A percentile compares a stretch with the other conserved stretches of the same genome.
Conservation (phyloP, 257 asterid species). For the Fraxinus anomala region DNA sequence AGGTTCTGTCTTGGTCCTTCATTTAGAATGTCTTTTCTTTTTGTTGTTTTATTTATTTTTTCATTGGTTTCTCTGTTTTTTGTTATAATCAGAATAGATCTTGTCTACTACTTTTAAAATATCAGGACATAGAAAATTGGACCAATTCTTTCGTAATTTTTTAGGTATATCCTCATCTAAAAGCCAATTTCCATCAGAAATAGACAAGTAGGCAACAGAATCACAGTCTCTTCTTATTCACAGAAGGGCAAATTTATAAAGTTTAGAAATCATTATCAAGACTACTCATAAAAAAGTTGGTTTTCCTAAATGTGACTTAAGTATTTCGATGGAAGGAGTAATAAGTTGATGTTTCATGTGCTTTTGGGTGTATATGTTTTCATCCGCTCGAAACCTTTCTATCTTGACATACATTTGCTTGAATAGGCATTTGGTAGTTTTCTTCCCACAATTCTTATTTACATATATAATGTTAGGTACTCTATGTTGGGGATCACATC, state of each 20-base stretch:
- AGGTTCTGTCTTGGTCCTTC: constrained; percentile 48
- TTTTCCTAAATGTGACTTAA: neutral
- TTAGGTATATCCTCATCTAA: constrained; percentile 5
- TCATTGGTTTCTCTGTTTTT: constrained; percentile 1
- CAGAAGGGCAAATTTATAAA: constrained; percentile 7
- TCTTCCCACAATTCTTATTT: constrained; percentile 27
- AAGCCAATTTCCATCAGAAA: constrained; percentile 12
- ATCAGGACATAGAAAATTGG: neutral
- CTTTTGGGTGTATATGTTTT: constrained; percentile 23
- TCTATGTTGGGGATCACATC: constrained; percentile 97
- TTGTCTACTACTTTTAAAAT: constrained; percentile 16
- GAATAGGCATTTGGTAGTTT: neutral
- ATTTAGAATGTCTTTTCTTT: constrained; percentile 8
- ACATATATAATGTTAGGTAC: constrained; percentile 58
- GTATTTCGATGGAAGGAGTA: neutral
- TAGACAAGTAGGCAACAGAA: constrained; percentile 3
- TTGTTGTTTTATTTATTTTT: neutral
- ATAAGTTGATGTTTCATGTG: constrained; percentile 1
- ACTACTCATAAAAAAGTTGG: neutral
- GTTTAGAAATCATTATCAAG: neutral
- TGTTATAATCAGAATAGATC: neutral
- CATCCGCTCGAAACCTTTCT: constrained; percentile 15
- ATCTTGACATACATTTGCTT: neutral
- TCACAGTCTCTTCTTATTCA: neutral
- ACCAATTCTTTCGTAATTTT: neutral